Percentiles rank a stretch among this genome's conserved stretches.
These are phyloP conservation scores for Botrytis pseudocinerea DNA, from an alignment of 2,329 filamentous ascomycete species.

Conservation along the genomic window DNA sequence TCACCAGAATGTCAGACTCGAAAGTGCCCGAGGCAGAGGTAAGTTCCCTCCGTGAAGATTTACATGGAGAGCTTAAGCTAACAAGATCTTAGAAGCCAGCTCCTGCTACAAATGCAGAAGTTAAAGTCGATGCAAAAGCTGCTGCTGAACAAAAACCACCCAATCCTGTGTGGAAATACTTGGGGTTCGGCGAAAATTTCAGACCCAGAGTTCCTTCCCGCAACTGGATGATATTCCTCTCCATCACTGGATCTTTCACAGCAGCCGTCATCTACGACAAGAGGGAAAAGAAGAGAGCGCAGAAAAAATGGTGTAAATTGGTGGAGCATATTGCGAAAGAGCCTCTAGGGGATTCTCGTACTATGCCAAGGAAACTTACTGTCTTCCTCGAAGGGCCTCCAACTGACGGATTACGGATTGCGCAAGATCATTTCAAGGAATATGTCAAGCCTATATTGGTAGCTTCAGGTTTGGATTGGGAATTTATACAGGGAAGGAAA, in stretches of 20 bases:
- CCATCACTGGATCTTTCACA: conserved; percentile 74
- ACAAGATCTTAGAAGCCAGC: conserved; percentile 35
- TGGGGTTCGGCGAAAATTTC: conserved; percentile 77
- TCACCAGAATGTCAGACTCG: conserved; percentile 18
- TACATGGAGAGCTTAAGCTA: conserved; percentile 13
- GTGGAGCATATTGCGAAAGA: conserved; percentile 84
- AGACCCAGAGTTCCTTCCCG: conserved; percentile 85
- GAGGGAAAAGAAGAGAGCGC: conserved; percentile 80
- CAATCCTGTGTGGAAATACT: conserved; percentile 75
- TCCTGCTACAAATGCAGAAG: conserved; percentile 40
- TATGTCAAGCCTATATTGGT: conserved; percentile 93
- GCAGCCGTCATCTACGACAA: conserved; percentile 88
- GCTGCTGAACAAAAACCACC: conserved; percentile 50
- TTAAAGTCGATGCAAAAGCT: conserved; percentile 41
- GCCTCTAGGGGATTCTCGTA: conserved; percentile 63
- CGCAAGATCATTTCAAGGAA: conserved; percentile 94
- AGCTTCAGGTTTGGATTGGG: conserved; percentile 89
- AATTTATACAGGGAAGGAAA: conserved; percentile 86
- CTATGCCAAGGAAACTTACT: conserved; percentile 80
- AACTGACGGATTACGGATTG: conserved; percentile 76
- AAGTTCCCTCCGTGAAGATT: not conserved
- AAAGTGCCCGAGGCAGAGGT: conserved; percentile 31
- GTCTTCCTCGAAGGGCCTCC: conserved; percentile 85
- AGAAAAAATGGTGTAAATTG: conserved; percentile 80
- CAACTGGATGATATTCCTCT: conserved; percentile 96